Evolutionary conservation across 2,329 filamentous ascomycete genomes (phyloP), one percentile per base, ranked within the genome.

Genomic region (Penicillium sclerotigenum): DNA sequence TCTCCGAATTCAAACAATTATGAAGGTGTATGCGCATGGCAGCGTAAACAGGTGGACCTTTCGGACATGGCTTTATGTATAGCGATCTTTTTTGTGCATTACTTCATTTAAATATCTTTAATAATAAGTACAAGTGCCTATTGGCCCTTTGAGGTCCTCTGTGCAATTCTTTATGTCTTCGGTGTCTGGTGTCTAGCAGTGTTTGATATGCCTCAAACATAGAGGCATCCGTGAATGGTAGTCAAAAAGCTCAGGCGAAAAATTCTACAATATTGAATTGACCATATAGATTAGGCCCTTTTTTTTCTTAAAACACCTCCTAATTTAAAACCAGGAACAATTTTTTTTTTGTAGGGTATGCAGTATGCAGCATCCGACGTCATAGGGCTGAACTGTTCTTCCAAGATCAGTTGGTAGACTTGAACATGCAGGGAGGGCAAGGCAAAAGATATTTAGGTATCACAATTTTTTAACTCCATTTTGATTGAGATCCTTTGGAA

Each of bases 341-440:
- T n/a, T 3, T 20, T 37, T 14, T 3, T 20, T 37, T 14, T n/a
- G 43, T 48, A 43, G 51, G 36, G 43, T n/a, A n/a, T n/a, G n/a
- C n/a, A n/a, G 14, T 2, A 33, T 29, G 34, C 16, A 18, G 14
- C 3, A 24, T 24, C 14, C 36, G 53, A 55, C 47, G 40, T 51
- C 37, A 50, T 51, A 55, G 40, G 53, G 53, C 53, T 55, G 53
- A 52, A 22, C 11, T 14, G 20, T 11, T 40, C 37, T 40, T 24
- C 37, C 37, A 40, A 40, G 37, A n/a, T 24, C 13, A n/a, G n/a
- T n/a, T n/a, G n/a, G n/a, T n/a, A n/a, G n/a, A n/a, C n/a, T n/a
- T n/a, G n/a, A n/a, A n/a, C n/a, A n/a, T n/a, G n/a, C n/a, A n/a
- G n/a, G n/a, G n/a, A n/a, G n/a, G n/a, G n/a, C n/a, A n/a, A n/a